Conservation (phyloP, 306 rosid genomes). For the Quercus ilex region DNA sequence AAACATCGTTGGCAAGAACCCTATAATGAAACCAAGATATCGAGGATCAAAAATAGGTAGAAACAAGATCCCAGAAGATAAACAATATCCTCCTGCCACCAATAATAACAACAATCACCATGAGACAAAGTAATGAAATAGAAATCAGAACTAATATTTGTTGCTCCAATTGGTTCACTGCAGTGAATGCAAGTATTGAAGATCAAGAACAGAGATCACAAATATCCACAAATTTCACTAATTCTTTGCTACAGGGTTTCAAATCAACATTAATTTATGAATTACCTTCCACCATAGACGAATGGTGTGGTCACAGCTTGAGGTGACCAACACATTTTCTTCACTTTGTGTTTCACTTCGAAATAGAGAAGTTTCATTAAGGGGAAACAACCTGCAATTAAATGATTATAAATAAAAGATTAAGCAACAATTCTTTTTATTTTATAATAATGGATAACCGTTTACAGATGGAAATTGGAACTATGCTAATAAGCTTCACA, state of each 20-base stretch:
- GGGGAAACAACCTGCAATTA: constrained; percentile 69
- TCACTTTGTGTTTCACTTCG: constrained; percentile 35
- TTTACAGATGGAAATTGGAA: neutral
- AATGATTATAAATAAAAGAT: constrained; percentile 8
- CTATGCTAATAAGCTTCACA: neutral
- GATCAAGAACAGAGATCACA: neutral
- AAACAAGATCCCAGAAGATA: neutral
- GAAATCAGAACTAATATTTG: neutral
- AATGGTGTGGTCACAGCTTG: constrained; percentile 79
- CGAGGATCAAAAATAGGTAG: neutral
- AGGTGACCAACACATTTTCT: constrained; percentile 62
- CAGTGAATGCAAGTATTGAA: neutral
- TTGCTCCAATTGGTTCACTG: neutral
- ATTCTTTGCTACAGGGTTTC: neutral
- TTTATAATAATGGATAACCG: neutral
- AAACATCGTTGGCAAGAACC: constrained; percentile 56
- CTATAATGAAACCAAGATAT: constrained; percentile 28
- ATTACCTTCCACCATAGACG: constrained; percentile 89
- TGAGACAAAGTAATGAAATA: neutral
- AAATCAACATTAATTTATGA: constrained; percentile 3
- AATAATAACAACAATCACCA: neutral
- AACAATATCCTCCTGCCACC: constrained; percentile 2
- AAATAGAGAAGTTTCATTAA: constrained; percentile 40
- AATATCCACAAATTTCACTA: neutral
- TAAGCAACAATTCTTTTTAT: constrained; percentile 14